A percentile compares a stretch with the other conserved stretches of the same genome.
Evolutionary conservation across 331 rosid species (phyloP).

Genomic region (Quercus phellos): DNA sequence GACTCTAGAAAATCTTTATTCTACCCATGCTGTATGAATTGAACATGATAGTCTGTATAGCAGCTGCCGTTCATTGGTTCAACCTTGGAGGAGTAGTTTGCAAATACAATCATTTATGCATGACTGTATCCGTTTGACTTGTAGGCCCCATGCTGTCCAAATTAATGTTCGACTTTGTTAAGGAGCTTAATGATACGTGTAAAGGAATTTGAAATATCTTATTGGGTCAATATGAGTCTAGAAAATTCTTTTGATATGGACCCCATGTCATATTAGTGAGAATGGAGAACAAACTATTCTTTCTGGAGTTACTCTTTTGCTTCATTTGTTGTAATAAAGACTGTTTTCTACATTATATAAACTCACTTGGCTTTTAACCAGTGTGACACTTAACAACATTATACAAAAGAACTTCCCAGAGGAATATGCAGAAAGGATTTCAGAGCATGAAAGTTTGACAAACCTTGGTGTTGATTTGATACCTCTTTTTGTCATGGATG

Average conservation of each 20-base stretch:
- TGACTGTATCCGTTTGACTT: slow-evolving; percentile 12
- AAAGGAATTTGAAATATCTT: slow-evolving; percentile 1
- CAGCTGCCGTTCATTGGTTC: slow-evolving; percentile 10
- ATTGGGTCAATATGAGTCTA: background rate
- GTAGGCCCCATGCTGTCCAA: background rate
- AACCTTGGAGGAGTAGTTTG: slow-evolving; percentile 7
- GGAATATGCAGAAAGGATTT: slow-evolving; percentile 87
- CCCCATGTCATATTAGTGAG: background rate
- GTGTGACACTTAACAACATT: slow-evolving; percentile 86
- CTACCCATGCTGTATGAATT: background rate
- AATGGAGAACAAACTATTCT: background rate
- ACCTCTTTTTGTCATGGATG: slow-evolving; percentile 99
- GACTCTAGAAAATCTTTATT: background rate
- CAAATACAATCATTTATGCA: background rate
- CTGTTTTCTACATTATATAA: slow-evolving; percentile 7
- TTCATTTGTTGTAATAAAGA: slow-evolving; percentile 7
- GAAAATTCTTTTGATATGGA: slow-evolving; percentile 13
- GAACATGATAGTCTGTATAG: slow-evolving; percentile 5
- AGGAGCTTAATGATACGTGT: background rate
- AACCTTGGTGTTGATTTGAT: slow-evolving; percentile 68
- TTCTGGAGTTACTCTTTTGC: slow-evolving; percentile 14
- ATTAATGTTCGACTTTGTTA: background rate
- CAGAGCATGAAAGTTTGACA: slow-evolving; percentile 65
- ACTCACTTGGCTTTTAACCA: slow-evolving; percentile 36
- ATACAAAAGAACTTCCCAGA: slow-evolving; percentile 88